Evolutionary conservation across 2,329 filamentous ascomycete genomes (phyloP).

Genomic region (Penicillium concentricum): DNA sequence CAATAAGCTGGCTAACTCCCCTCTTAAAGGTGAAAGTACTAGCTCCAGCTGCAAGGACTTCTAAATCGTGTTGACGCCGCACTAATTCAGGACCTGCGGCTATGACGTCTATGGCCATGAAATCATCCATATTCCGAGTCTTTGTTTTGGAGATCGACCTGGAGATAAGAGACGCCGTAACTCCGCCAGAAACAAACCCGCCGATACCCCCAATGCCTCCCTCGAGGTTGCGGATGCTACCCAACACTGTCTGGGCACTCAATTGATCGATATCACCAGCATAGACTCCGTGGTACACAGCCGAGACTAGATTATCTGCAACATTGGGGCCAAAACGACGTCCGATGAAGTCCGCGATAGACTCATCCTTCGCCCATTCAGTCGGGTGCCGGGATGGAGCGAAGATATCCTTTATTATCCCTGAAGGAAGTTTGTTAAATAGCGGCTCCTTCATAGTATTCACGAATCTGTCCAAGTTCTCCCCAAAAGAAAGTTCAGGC

Average conservation of each 20-base stretch:
- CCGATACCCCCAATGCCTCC: constrained; percentile 6
- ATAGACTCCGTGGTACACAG: constrained; percentile 81
- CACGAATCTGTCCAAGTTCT: constrained; percentile 23
- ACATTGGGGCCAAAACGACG: constrained; percentile 55
- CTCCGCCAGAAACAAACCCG: constrained; percentile 18
- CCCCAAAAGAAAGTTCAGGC: constrained; percentile 20
- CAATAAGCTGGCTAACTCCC: constrained; percentile 65
- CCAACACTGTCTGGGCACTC: constrained; percentile 66
- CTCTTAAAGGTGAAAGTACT: constrained; percentile 45
- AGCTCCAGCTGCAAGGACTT: constrained; percentile 17
- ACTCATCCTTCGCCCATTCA: constrained; percentile 59
- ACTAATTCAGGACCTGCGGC: neutral
- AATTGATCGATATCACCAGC: constrained; percentile 83
- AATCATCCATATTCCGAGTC: constrained; percentile 26
- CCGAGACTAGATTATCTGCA: constrained; percentile 73
- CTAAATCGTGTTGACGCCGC: constrained; percentile 6
- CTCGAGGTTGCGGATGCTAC: constrained; percentile 53
- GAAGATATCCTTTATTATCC: constrained; percentile 38
- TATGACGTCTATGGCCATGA: constrained; percentile 24
- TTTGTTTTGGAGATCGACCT: constrained; percentile 9
- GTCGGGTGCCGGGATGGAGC: constrained; percentile 32
- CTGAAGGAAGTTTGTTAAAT: constrained; percentile 36
- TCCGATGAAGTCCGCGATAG: constrained; percentile 65
- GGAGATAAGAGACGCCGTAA: constrained; percentile 13
- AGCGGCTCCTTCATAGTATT: constrained; percentile 53